Evolutionary conservation across 2,329 filamentous ascomycete genomes (phyloP).

Genomic region (Alternaria consortialis): DNA sequence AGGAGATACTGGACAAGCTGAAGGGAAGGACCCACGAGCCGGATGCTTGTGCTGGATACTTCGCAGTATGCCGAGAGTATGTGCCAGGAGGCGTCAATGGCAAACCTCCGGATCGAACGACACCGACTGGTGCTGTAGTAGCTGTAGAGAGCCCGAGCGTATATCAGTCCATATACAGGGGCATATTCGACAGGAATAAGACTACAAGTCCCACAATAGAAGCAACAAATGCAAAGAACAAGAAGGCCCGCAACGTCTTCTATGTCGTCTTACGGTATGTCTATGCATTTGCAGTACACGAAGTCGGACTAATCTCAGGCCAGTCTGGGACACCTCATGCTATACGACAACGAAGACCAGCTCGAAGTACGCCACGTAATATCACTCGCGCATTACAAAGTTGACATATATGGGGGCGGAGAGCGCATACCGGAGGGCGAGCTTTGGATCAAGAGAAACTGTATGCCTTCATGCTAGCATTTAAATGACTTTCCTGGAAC

Average conservation of each 20-base stretch:
- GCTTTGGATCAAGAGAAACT: constrained; percentile 94
- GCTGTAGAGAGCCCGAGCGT: constrained; percentile 88
- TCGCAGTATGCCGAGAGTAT: constrained; percentile 94
- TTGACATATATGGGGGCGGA: constrained; percentile 85
- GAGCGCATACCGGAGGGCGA: constrained; percentile 86
- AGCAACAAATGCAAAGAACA: constrained; percentile 61
- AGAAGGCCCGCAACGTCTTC: constrained; percentile 84
- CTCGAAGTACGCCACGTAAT: constrained; percentile 96
- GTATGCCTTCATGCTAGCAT: constrained; percentile 45
- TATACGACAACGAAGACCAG: constrained; percentile 95
- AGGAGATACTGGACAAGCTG: constrained; percentile 35
- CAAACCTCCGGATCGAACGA: constrained; percentile 86
- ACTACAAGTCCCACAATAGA: constrained; percentile 68
- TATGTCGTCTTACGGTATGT: constrained; percentile 86
- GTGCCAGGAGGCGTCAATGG: constrained; percentile 90
- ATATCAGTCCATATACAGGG: constrained; percentile 97
- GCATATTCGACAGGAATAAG: constrained; percentile 81
- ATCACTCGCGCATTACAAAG: constrained; percentile 84
- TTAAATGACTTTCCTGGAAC: neutral
- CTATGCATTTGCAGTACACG: neutral
- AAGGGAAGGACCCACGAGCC: constrained; percentile 63
- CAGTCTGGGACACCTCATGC: constrained; percentile 85
- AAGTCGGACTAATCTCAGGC: constrained; percentile 17
- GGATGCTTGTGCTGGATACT: constrained; percentile 89
- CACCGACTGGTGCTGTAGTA: constrained; percentile 80